Conservation (phyloP, 148 eudicot genomes). For the Fagopyrum esculentum region DNA sequence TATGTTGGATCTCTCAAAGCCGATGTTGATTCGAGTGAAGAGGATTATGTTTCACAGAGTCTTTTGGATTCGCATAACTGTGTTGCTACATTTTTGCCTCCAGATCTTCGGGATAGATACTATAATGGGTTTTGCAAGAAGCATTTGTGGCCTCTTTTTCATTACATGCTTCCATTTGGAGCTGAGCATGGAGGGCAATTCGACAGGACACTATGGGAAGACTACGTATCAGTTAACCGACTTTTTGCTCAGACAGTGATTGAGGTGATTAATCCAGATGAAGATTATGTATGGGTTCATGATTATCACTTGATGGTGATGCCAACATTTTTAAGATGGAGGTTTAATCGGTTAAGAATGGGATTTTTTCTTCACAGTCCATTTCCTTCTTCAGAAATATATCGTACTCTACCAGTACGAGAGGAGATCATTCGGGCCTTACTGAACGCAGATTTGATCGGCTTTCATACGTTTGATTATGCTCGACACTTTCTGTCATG, state of each 20-base stretch:
- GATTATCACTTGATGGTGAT: conserved; percentile 43
- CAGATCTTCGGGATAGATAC: conserved; percentile 26
- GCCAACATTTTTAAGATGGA: conserved; percentile 36
- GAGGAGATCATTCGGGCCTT: conserved; percentile 38
- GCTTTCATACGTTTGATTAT: conserved; percentile 44
- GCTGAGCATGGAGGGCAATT: conserved; percentile 33
- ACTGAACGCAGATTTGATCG: conserved; percentile 37
- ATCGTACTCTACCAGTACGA: conserved; percentile 35
- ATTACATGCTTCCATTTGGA: conserved; percentile 39
- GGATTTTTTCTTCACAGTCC: conserved; percentile 44
- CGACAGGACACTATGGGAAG: conserved; percentile 40
- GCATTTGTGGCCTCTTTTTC: conserved; percentile 42
- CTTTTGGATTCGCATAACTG: conserved; percentile 29
- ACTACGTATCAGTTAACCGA: conserved; percentile 38
- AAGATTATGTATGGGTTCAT: conserved; percentile 43
- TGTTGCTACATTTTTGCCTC: conserved; percentile 32
- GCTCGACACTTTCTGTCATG: conserved; percentile 42
- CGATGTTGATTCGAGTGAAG: conserved; percentile 29
- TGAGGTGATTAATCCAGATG: conserved; percentile 43
- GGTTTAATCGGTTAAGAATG: conserved; percentile 33
- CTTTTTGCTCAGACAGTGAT: conserved; percentile 34
- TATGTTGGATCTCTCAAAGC: conserved; percentile 34
- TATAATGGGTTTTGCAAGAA: conserved; percentile 37
- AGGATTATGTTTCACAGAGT: conserved; percentile 35
- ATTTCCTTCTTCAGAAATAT: conserved; percentile 38